A percentile compares a stretch with the other conserved stretches of the same genome.
These are phyloP conservation scores for Dichotomocladium elegans DNA, from an alignment of 371 early-diverging fungal species.

Conservation along the genomic window DNA sequence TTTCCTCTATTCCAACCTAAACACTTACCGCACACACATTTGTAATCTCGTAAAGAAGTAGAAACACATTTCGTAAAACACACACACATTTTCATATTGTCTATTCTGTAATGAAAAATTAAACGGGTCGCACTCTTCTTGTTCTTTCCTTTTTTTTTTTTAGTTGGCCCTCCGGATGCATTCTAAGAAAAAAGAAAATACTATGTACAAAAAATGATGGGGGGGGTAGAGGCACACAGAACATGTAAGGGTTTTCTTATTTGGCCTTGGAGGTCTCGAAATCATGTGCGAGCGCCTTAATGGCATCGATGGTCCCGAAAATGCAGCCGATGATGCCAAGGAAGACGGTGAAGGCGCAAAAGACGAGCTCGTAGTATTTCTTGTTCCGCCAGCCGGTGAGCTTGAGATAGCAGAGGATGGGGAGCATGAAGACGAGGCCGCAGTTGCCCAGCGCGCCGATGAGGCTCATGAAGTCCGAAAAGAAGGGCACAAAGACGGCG, in stretches of 20 bases:
- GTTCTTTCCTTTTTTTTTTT: no score
- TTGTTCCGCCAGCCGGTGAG: slow-evolving; percentile 54
- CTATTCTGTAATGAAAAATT: no score
- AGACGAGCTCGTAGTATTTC: slow-evolving; percentile 38
- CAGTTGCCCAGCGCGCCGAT: slow-evolving; percentile 71
- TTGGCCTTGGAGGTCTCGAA: slow-evolving; percentile 6
- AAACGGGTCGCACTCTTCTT: no score
- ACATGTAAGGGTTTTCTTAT: neutral
- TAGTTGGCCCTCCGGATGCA: no score
- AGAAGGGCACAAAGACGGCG: slow-evolving; percentile 57
- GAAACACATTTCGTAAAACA: no score
- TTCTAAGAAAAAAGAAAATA: no score
- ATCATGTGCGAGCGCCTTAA: slow-evolving; percentile 18
- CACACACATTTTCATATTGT: no score
- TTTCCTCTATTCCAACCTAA: no score
- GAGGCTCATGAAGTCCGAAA: slow-evolving; percentile 72
- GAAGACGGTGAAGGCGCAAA: slow-evolving; percentile 51
- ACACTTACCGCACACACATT: no score
- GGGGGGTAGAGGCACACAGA: neutral
- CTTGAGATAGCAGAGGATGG: slow-evolving; percentile 60
- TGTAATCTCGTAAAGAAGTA: no score
- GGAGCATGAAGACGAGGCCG: slow-evolving; percentile 68
- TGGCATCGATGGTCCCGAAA: slow-evolving; percentile 63
- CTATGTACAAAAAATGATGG: neutral
- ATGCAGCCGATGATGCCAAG: slow-evolving; percentile 58